Base-by-base conservation (phyloP, 345 rosid species). In the Dimocarpus longan region DNA sequence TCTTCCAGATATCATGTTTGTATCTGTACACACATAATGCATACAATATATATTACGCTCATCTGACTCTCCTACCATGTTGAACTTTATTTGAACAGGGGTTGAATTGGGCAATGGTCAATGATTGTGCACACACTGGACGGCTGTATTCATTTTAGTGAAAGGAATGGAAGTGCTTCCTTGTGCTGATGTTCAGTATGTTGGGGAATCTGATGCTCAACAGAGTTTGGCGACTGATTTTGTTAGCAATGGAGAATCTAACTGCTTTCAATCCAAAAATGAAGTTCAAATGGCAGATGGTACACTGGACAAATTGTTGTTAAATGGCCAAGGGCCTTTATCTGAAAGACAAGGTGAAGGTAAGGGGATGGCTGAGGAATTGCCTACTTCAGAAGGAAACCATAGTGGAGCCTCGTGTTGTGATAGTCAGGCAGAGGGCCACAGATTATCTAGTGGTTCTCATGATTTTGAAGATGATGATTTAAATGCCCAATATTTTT, bases 131-230 rank as follows among this genome's bases (percentile, higher is more conserved):
- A 54, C 81, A 44, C 42, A 44, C 72, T 77, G 46, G 48, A 79
- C 62, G 32, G 50, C 63, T 68, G 42, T 68, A 64, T 50, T 72
- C 48, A 68, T 70, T 77, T 81, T 62, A 66, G 71, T 40, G 75
- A 83, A 76, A 84, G 83, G 71, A 65, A 91, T 93, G 95, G 93
- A 93, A 78, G 78, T 85, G 73, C 79, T 88, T 77, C 80, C 92
- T 75, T 85, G 85, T 84, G 85, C 90, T 74, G 92, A 86, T 79
- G 83, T 83, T 83, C 88, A 86, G 79, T 80, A 80, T 69, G 83
- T 73, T 70, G 87, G 84, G 42, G 90, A 89, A 80, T 76, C 84
- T 59, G 85, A 89, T 84, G 81, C 78, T 79, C 82, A 82, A 75
- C 86, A 77, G 83, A 85, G 75, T 72, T 73, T 85, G 44, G 86